Evolutionary conservation across 768 basidiomycete genomes (phyloP).

Genomic region (Amanita jacksonii): DNA sequence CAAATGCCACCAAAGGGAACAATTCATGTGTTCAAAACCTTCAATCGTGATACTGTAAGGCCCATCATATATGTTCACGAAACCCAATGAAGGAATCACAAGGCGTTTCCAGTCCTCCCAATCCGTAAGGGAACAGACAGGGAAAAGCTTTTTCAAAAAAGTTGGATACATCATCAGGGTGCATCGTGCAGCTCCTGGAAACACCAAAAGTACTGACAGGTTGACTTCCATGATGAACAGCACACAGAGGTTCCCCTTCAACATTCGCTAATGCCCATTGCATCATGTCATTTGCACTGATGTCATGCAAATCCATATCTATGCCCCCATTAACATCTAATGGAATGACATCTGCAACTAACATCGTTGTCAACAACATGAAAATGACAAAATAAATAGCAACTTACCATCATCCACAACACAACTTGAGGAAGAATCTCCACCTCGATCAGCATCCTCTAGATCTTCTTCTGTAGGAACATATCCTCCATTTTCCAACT

Average conservation of each 20-base stretch:
- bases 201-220: slow-evolving; percentile 14
- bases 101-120: slow-evolving; percentile 19
- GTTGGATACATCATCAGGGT: slow-evolving; percentile 7
- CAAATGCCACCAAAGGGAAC: slow-evolving; percentile 23
- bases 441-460: too few relatives aligned
- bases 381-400: slow-evolving; percentile 8
- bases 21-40: slow-evolving; percentile 22
- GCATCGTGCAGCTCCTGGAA: neutral
- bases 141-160: slow-evolving; percentile 18
- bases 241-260: slow-evolving; percentile 16
- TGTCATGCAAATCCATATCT: slow-evolving; percentile 18
- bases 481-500: slow-evolving; percentile 18
- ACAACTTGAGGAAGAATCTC: too few relatives aligned
- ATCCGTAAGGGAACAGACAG: slow-evolving; percentile 22
- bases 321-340: slow-evolving; percentile 16
- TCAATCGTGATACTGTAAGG: slow-evolving; percentile 19
- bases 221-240: slow-evolving; percentile 13
- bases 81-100: slow-evolving; percentile 3
- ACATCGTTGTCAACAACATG: slow-evolving; percentile 15
- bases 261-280: slow-evolving; percentile 18
- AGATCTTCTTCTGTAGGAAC: slow-evolving; percentile 11
- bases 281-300: slow-evolving; percentile 15
- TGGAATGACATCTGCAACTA: slow-evolving; percentile 24
- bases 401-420: too few relatives aligned
- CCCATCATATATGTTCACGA: slow-evolving; percentile 20